Evolutionary conservation across 768 basidiomycete genomes (phyloP).

Genomic region (Austroboletus eburneus): DNA sequence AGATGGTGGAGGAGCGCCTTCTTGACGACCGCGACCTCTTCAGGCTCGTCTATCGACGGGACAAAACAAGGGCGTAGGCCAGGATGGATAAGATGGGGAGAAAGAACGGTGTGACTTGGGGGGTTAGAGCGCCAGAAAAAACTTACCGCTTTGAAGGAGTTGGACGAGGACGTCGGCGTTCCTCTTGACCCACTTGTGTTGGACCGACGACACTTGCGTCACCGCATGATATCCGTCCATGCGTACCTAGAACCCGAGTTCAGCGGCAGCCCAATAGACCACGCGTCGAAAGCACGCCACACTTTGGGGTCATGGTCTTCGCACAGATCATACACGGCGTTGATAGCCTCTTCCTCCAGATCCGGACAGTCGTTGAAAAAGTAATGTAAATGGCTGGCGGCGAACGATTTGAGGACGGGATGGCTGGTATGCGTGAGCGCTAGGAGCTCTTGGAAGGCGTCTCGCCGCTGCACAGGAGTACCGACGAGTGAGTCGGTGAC

Average conservation of each 20-base stretch:
- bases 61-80: constrained; percentile 8
- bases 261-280: too few relatives aligned
- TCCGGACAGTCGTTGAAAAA: constrained; percentile 69
- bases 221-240: constrained; percentile 64
- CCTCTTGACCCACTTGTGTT: constrained; percentile 58
- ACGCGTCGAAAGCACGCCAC: too few relatives aligned
- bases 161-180: constrained; percentile 77
- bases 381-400: constrained; percentile 50
- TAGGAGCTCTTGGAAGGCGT: constrained; percentile 51
- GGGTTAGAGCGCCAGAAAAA: background rate
- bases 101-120: constrained; percentile 2
- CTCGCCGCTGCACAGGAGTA: constrained; percentile 43
- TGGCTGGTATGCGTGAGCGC: constrained; percentile 47
- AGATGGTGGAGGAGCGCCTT: constrained; percentile 58
- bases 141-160: constrained; percentile 68
- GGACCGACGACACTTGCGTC: constrained; percentile 43
- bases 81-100: constrained; percentile 18
- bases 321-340: constrained; percentile 75
- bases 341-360: constrained; percentile 69
- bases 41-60: constrained; percentile 55
- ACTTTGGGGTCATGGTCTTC: constrained; percentile 61
- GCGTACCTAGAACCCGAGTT: constrained; percentile 54
- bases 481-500: constrained; percentile 5
- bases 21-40: constrained; percentile 61
- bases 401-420: constrained; percentile 49